Conservation (phyloP, 257 asterid species). For the Fraxinus pennsylvanica region DNA sequence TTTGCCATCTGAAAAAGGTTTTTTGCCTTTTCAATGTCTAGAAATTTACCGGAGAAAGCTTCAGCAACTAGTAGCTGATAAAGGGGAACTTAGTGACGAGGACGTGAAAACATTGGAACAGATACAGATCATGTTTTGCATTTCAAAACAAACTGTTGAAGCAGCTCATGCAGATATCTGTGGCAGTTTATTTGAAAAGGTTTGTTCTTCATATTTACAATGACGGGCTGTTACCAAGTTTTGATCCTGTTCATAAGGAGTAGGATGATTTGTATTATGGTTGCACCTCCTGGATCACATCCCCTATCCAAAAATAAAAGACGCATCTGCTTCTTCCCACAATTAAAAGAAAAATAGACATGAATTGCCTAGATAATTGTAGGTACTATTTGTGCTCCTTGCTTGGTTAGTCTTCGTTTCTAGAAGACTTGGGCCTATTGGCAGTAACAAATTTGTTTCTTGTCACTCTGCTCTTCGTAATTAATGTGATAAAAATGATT, state of each 20-base stretch:
- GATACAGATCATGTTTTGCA: constrained; percentile 86
- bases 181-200: constrained; percentile 95
- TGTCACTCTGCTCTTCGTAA: neutral
- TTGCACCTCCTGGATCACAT: neutral
- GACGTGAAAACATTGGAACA: constrained; percentile 76
- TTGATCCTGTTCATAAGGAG: constrained; percentile 13
- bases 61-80: constrained; percentile 62
- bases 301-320: neutral
- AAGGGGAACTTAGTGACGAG: constrained; percentile 86
- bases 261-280: neutral
- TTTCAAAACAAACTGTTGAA: constrained; percentile 91
- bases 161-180: constrained; percentile 89
- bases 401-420: neutral
- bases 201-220: constrained; percentile 13
- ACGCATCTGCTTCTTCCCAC: neutral
- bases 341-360: neutral
- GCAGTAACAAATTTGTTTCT: neutral
- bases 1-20: neutral
- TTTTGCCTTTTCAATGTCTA: constrained; percentile 27
- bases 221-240: neutral
- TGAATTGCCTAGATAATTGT: neutral
- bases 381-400: neutral
- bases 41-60: constrained; percentile 91
- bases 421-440: neutral
- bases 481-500: neutral